Conservation (phyloP, 192 early-diverging fungal genomes). For the Backusella sp. region DNA sequence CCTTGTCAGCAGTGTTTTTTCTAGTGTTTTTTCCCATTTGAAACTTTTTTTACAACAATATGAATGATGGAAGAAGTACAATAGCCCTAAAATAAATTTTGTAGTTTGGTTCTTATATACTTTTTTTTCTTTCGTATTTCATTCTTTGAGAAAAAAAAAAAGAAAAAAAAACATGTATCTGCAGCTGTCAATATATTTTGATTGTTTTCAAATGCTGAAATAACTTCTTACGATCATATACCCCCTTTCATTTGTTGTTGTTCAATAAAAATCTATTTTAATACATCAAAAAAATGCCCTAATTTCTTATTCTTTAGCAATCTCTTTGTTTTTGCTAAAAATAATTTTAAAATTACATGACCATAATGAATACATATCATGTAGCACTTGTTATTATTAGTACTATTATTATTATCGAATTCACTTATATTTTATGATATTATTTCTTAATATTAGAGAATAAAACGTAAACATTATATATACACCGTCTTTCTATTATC, state of each 20-base stretch:
- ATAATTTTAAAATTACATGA: background rate
- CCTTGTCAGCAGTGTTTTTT: background rate
- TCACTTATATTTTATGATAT: background rate
- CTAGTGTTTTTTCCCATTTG: background rate
- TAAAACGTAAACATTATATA: background rate
- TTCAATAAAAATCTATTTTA: background rate
- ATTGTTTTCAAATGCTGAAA: background rate
- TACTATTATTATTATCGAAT: background rate
- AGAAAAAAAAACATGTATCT: background rate
- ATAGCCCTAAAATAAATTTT: background rate
- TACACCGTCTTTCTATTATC: background rate
- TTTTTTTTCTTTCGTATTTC: background rate
- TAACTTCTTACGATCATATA: background rate
- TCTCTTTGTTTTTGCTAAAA: background rate
- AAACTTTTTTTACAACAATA: background rate
- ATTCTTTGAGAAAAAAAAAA: background rate
- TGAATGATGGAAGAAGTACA: background rate
- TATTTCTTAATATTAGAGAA: background rate
- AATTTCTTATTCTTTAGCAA: background rate
- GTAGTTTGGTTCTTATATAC: background rate
- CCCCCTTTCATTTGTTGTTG: background rate
- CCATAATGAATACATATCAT: background rate
- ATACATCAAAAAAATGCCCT: background rate
- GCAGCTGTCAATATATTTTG: constrained; percentile 2
- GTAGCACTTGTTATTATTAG: background rate